A percentile compares a stretch with the other conserved stretches of the same genome.
Evolutionary conservation across 306 rosid genomes (phyloP).

Genomic region (Delonix regia): DNA sequence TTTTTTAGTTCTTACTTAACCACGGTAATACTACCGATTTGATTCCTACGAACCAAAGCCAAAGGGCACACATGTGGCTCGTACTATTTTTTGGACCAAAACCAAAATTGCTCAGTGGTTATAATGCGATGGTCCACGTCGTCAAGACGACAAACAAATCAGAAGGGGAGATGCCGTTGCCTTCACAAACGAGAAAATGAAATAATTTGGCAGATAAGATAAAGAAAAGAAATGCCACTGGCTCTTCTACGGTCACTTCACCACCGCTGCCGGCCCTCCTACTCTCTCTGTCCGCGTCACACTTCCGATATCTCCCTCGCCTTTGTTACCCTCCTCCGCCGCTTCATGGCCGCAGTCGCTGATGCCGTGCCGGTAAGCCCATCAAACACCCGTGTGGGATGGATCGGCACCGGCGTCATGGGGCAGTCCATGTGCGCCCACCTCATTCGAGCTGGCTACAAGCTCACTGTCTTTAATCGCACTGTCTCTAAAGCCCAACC

Average conservation of each 20-base stretch:
- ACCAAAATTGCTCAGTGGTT: no score
- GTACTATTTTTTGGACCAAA: no score
- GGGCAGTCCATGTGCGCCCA: slow-evolving; percentile 88
- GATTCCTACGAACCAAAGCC: no score
- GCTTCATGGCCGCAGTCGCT: slow-evolving; percentile 57
- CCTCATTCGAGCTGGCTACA: slow-evolving; percentile 82
- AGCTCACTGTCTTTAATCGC: slow-evolving; percentile 92
- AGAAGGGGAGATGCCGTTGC: background rate
- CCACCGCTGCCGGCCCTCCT: background rate
- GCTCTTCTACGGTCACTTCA: slow-evolving; percentile 27
- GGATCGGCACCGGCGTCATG: slow-evolving; percentile 98
- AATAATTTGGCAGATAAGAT: background rate
- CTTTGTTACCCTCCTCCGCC: slow-evolving; percentile 13
- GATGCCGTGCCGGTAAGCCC: slow-evolving; percentile 60
- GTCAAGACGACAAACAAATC: background rate
- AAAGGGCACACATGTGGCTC: no score
- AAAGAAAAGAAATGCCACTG: slow-evolving; percentile 23
- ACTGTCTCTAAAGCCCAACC: slow-evolving; percentile 84
- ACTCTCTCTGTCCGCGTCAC: slow-evolving; percentile 21
- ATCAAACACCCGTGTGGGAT: slow-evolving; percentile 76
- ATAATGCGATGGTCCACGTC: background rate
- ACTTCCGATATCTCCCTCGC: slow-evolving; percentile 34
- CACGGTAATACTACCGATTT: no score
- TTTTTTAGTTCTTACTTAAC: no score
- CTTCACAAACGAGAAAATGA: slow-evolving; percentile 1